phyloP scores from a whole-genome alignment of 2,329 filamentous ascomycete species.

The Hymenoscyphus scutula region DNA sequence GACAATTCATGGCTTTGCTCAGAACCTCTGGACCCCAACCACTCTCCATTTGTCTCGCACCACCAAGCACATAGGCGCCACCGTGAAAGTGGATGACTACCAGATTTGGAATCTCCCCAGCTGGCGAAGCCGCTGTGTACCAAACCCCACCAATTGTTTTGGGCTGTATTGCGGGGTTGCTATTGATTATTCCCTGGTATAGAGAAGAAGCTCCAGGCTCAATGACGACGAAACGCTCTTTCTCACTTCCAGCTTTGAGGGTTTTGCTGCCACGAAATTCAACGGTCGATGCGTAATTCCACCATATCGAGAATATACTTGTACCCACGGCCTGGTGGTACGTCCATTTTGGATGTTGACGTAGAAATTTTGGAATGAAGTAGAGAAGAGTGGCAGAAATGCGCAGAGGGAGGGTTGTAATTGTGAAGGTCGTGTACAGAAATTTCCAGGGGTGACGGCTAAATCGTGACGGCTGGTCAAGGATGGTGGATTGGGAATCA shows the following conservation, averaged over 20 bases:
- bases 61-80: constrained; percentile 5
- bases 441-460: constrained; percentile 7
- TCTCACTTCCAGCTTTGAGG: neutral
- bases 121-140: neutral
- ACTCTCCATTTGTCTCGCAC: constrained; percentile 1
- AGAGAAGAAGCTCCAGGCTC: neutral
- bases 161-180: neutral
- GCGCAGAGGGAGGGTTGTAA: constrained; percentile 1
- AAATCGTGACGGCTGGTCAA: neutral
- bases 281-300: constrained; percentile 1
- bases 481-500: no score
- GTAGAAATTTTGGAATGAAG: constrained; percentile 3
- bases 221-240: constrained; percentile 5
- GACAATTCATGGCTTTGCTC: neutral
- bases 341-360: constrained; percentile 9
- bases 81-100: constrained; percentile 5
- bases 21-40: constrained; percentile 10
- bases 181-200: constrained; percentile 1
- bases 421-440: constrained; percentile 2
- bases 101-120: neutral
- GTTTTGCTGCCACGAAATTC: neutral
- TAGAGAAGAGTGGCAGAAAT: constrained; percentile 5
- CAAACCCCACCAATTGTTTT: neutral
- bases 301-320: constrained; percentile 3
- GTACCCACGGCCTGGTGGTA: constrained; percentile 1